Percentiles rank a stretch among this genome's conserved stretches.
These are phyloP conservation scores for Cupressus sempervirens DNA, from an alignment of 75 land plant species.

Conservation along the genomic window DNA sequence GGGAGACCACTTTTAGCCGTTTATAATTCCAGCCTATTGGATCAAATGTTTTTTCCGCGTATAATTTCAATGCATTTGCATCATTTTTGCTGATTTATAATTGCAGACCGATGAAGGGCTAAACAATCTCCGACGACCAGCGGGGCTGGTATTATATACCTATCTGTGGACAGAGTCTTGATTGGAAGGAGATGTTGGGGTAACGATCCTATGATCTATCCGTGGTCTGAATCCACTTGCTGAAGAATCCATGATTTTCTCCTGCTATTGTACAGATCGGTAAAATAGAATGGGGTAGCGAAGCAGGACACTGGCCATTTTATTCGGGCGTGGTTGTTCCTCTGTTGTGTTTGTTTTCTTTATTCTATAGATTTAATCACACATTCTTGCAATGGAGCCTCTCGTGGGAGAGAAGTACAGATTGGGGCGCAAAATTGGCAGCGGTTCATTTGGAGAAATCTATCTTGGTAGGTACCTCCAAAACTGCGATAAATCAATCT, in stretches of 20 bases:
- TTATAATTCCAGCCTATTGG: not conserved
- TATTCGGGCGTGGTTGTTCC: not conserved
- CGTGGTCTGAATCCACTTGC: not conserved
- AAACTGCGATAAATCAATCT: not conserved
- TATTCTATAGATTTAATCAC: not conserved
- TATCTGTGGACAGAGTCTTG: not conserved
- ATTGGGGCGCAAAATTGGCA: slow-evolving; percentile 78
- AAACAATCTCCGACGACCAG: not conserved
- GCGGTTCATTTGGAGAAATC: slow-evolving; percentile 78
- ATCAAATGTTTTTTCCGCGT: not conserved
- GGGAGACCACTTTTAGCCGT: not conserved
- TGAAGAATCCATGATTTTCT: not conserved
- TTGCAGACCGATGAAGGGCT: not conserved
- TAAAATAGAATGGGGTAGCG: not conserved
- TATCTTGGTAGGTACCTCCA: slow-evolving; percentile 8
- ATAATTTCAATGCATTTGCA: not conserved
- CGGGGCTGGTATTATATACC: slow-evolving; percentile 10
- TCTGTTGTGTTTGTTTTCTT: not conserved
- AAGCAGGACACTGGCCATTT: not conserved
- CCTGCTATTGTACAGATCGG: not conserved
- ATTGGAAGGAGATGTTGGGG: not conserved
- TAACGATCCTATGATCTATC: not conserved
- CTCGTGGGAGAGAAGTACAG: slow-evolving; percentile 65
- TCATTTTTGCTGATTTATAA: not conserved
- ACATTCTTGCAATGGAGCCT: slow-evolving; percentile 42